phyloP scores from a whole-genome alignment of 208 protist genomes.

The Leishmania tarentolae region DNA sequence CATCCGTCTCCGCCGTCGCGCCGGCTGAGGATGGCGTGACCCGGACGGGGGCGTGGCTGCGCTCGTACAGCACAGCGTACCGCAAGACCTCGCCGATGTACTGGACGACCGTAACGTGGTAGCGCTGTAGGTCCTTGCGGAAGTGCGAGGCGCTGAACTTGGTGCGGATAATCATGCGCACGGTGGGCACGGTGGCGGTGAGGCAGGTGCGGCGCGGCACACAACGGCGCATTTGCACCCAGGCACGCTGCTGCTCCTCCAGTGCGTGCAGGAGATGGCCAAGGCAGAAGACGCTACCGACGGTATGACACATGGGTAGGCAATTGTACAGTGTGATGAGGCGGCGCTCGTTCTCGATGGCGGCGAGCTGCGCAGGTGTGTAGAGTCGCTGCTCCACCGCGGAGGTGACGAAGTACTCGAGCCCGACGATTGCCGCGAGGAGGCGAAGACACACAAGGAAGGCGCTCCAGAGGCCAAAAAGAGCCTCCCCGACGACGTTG shows the following conservation, averaged over 20 bases:
- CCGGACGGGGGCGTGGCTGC: slow-evolving; percentile 14
- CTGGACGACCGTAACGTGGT: slow-evolving; percentile 80
- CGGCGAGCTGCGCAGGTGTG: slow-evolving; percentile 17
- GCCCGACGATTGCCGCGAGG: slow-evolving; percentile 12
- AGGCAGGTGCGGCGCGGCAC: neutral
- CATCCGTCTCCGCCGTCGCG: neutral
- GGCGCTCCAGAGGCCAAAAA: slow-evolving; percentile 20
- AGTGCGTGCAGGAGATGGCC: slow-evolving; percentile 59
- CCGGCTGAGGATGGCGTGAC: neutral
- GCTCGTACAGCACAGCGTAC: slow-evolving; percentile 68
- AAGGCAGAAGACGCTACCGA: slow-evolving; percentile 68
- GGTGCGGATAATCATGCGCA: slow-evolving; percentile 64
- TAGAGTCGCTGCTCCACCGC: slow-evolving; percentile 14
- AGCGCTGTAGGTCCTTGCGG: slow-evolving; percentile 57
- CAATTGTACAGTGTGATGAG: slow-evolving; percentile 72
- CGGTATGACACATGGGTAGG: slow-evolving; percentile 87
- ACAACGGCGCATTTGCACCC: slow-evolving; percentile 18
- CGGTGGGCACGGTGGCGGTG: slow-evolving; percentile 28
- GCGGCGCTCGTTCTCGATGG: slow-evolving; percentile 24
- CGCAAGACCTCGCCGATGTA: slow-evolving; percentile 93
- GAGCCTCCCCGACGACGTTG: slow-evolving; percentile 15
- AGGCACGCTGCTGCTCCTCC: slow-evolving; percentile 55
- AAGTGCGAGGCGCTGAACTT: slow-evolving; percentile 78
- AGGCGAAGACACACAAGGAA: slow-evolving; percentile 24
- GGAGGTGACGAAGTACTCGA: slow-evolving; percentile 16